Base-by-base conservation (phyloP, 1,284 basidiomycete species). In the Boletus mariae region DNA sequence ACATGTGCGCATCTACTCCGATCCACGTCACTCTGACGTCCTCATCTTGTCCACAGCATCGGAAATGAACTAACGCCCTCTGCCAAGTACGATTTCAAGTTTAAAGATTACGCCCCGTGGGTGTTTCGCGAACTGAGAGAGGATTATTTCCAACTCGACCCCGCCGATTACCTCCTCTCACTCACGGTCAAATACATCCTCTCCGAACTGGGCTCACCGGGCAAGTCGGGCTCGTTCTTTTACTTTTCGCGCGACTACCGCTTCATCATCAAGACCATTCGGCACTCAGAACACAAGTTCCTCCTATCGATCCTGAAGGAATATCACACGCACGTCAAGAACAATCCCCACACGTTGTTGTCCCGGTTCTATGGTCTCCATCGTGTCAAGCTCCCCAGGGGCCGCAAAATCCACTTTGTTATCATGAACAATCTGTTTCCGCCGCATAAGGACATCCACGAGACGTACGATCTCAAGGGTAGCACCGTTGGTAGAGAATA, bases 341-440 rank as follows among this genome's bases (percentile, higher is more conserved):
- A 73, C 41, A 98, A 99, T 69, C 96, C 96, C 0, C 95, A 99
- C 66, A 98, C 96, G 1, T 77, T 99, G 4, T 74, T 99, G 3
- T 93, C 90, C 15, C 81, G 96, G 13, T 98, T 99, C 73, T 99
- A 98, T 67, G 96, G 96, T 11, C 77, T 99, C 12, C 96, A 99
- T 66, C 89, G 96, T 51, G 96, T 99, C 60, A 98, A 99, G 74
- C 82, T 99, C 4, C 96, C 96, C 0, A 81, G 84, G 23, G 96
- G 96, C 0, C 80, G 82, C 49, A 99, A 99, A 76, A 98, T 99
- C 53, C 96, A 99, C 71, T 99, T 99, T 69, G 94, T 98, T 53
- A 97, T 99, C 74, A 98, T 99, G 95, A 99, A 99, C 79, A 99
- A 99, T 70, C 80, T 99, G 43, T 98, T 99, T 76, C 96, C 96